Conservation (phyloP, 495 filamentous ascomycete genomes). For the Neurospora sp. region DNA sequence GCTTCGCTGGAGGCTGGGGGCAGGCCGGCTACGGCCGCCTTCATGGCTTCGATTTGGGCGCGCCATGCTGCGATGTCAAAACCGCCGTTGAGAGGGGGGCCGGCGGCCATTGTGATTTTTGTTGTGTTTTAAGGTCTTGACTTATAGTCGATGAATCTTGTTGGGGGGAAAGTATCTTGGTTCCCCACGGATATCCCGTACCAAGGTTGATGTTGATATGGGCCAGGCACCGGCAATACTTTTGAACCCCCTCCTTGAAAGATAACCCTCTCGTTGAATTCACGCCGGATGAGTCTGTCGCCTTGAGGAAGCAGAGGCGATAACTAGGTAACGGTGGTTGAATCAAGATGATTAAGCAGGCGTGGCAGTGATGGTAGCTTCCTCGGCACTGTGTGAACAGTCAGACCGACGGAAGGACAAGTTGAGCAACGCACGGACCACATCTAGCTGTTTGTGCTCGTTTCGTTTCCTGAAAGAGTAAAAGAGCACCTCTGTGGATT, state of each 20-base stretch:
- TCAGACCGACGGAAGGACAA: background rate
- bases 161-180: no score
- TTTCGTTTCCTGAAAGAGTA: background rate
- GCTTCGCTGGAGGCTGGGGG: slow-evolving; percentile 12
- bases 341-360: background rate
- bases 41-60: slow-evolving; percentile 36
- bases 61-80: slow-evolving; percentile 26
- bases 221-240: background rate
- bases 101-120: background rate
- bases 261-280: background rate
- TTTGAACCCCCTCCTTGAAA: background rate
- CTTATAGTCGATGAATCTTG: background rate
- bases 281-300: background rate
- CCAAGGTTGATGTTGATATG: background rate
- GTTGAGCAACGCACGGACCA: background rate
- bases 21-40: slow-evolving; percentile 31
- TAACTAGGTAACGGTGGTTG: background rate
- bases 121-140: background rate
- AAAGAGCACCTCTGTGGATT: background rate
- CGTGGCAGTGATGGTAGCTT: background rate
- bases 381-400: background rate
- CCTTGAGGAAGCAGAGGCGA: background rate
- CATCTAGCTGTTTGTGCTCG: background rate
- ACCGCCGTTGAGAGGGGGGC: background rate
- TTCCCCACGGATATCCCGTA: background rate